Evolutionary conservation across 2,329 filamentous ascomycete species (phyloP).

Genomic region (Aulographum hederae): DNA sequence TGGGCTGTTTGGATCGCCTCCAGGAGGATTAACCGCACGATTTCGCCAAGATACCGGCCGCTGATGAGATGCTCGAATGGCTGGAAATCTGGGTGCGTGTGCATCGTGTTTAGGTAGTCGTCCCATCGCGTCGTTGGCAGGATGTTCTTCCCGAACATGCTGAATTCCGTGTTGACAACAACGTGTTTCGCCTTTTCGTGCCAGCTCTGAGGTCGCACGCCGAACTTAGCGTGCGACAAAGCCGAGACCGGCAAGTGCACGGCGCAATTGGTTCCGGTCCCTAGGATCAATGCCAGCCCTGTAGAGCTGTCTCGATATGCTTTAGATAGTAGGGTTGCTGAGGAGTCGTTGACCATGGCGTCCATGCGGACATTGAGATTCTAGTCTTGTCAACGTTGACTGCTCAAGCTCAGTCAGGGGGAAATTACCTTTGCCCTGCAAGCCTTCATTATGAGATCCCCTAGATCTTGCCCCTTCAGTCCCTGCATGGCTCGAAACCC

Average conservation of each 20-base stretch:
- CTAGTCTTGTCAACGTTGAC: slow-evolving; percentile 8
- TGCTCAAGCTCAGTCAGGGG: slow-evolving; percentile 1
- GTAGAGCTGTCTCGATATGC: slow-evolving; percentile 43
- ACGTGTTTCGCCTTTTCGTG: slow-evolving; percentile 38
- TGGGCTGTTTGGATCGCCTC: slow-evolving; percentile 38
- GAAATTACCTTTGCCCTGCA: slow-evolving; percentile 28
- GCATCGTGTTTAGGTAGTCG: slow-evolving; percentile 36
- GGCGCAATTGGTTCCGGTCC: slow-evolving; percentile 47
- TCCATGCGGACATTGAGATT: slow-evolving; percentile 39
- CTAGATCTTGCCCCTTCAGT: slow-evolving; percentile 39
- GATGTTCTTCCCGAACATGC: slow-evolving; percentile 44
- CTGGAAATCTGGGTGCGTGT: slow-evolving; percentile 42
- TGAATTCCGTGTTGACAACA: slow-evolving; percentile 46
- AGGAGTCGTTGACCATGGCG: slow-evolving; percentile 46
- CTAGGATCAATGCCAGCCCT: slow-evolving; percentile 44
- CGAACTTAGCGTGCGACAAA: slow-evolving; percentile 37
- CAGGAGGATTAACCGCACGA: slow-evolving; percentile 40
- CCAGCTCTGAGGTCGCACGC: slow-evolving; percentile 34
- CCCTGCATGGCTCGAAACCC: slow-evolving; percentile 42
- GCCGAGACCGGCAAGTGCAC: slow-evolving; percentile 38
- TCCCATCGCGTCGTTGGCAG: slow-evolving; percentile 44
- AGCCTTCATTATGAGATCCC: slow-evolving; percentile 38
- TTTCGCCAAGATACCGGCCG: slow-evolving; percentile 45
- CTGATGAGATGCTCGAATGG: slow-evolving; percentile 47
- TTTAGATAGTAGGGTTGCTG: slow-evolving; percentile 41